Conservation (phyloP, 371 early-diverging fungal species). For the Syncephalastrum monosporum region DNA sequence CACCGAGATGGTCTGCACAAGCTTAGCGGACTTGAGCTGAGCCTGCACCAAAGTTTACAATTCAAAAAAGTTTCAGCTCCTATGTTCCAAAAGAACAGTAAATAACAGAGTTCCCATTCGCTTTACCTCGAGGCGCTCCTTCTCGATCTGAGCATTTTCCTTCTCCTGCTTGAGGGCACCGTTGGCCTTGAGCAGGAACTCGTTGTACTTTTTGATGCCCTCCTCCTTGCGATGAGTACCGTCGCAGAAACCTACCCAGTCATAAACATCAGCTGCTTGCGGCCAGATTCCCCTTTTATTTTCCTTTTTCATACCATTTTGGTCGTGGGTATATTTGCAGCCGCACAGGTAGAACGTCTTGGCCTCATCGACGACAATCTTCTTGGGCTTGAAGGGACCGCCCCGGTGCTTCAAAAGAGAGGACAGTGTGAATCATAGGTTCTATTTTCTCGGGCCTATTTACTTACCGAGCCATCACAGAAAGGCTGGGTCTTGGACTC, state of each 20-base stretch:
- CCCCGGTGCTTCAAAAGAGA: constrained; percentile 11
- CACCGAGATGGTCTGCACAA: constrained; percentile 18
- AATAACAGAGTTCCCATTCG: neutral
- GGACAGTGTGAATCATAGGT: neutral
- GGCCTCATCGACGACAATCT: constrained; percentile 34
- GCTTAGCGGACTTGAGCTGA: constrained; percentile 17
- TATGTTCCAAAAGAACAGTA: neutral
- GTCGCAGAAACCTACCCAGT: constrained; percentile 28
- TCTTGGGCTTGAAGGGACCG: constrained; percentile 33
- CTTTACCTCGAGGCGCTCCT: constrained; percentile 6
- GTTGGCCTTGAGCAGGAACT: constrained; percentile 34
- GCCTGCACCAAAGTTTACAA: neutral
- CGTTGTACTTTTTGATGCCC: constrained; percentile 34
- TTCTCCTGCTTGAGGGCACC: constrained; percentile 23
- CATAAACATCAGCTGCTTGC: neutral
- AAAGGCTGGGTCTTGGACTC: constrained; percentile 38
- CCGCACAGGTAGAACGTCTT: constrained; percentile 33
- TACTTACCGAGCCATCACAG: constrained; percentile 38
- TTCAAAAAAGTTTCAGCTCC: neutral
- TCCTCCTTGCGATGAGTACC: constrained; percentile 40
- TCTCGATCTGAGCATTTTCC: constrained; percentile 9
- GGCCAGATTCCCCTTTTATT: neutral
- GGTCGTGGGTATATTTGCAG: constrained; percentile 32
- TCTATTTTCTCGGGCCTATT: neutral
- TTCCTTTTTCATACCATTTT: constrained; percentile 12